Percentiles rank a stretch among this genome's conserved stretches.
These are phyloP conservation scores for Craspedostauros australis DNA, from an alignment of 108 stramenopile species.

Conservation along the genomic window DNA sequence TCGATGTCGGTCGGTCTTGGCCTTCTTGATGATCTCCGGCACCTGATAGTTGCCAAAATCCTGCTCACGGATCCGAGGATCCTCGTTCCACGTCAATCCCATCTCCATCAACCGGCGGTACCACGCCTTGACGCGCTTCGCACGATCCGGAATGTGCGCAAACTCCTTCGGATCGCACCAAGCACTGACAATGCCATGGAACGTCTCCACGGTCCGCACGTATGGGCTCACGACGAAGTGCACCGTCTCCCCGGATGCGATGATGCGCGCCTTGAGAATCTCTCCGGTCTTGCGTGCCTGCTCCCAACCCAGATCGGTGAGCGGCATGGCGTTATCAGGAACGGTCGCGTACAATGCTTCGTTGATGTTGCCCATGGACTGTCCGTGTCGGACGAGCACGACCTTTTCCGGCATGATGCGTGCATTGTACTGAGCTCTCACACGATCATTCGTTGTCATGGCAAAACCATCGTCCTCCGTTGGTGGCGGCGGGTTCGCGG, in stretches of 20 bases:
- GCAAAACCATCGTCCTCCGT: no score
- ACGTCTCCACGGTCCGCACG: conserved; percentile 84
- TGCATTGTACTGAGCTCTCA: conserved; percentile 57
- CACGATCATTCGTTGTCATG: no score
- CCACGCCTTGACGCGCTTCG: conserved; percentile 64
- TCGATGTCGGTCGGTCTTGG: conserved; percentile 65
- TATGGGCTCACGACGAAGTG: conserved; percentile 84
- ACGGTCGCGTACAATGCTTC: conserved; percentile 66
- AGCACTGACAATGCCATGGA: conserved; percentile 79
- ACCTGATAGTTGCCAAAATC: conserved; percentile 83
- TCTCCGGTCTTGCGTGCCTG: conserved; percentile 66
- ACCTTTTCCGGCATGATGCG: conserved; percentile 75
- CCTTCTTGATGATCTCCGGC: conserved; percentile 49
- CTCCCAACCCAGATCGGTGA: conserved; percentile 79
- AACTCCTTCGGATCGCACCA: conserved; percentile 82
- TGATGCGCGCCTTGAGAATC: conserved; percentile 46
- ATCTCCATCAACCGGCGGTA: conserved; percentile 60
- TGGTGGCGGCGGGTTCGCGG: no score
- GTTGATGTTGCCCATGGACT: conserved; percentile 76
- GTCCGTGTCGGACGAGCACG: conserved; percentile 79
- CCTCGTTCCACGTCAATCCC: conserved; percentile 82
- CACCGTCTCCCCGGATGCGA: conserved; percentile 40
- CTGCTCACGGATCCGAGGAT: conserved; percentile 86
- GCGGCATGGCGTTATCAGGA: conserved; percentile 79
- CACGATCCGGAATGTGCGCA: conserved; percentile 33